Evolutionary conservation across 2,329 filamentous ascomycete species (phyloP), one percentile per base, ranked within the genome.

Genomic region (Aurifilum marmelostoma): DNA sequence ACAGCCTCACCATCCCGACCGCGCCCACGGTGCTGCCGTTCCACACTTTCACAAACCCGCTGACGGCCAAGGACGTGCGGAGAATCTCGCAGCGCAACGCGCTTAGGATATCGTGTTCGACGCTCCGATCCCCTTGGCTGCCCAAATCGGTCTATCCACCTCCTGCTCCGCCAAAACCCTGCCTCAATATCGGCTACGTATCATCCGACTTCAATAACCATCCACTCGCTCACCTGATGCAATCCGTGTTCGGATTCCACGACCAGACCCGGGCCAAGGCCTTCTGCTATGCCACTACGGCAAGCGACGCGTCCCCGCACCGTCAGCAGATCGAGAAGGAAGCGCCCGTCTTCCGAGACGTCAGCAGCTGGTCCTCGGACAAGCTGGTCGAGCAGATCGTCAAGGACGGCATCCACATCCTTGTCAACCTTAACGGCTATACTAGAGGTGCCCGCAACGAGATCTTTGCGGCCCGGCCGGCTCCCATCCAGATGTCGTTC

Each of bases 201-300:
- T 98, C 96, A 3, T 98, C 96, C 0, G 96, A 99, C 80, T 99
- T 99, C 81, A 99, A 99, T 77, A 99, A 99, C 75, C 96, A 99
- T 77, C 96, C 96, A 4, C 83, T 99, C 43, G 96, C 96, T 32
- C 96, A 99, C 81, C 80, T 99, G 85, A 99, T 99, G 96, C 96
- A 99, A 81, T 98, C 96, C 1, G 94, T 98, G 7, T 99, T 99
- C 80, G 96, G 96, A 0, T 85, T 98, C 69, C 96, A 99, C 76
- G 84, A 97, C 74, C 85, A 85, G 0, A 80, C 78, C 32, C 88
- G 90, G 34, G 92, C 93, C 21, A 92, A 91, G 74, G 95, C 96
- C 0, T 94, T 94, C 76, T 99, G 96, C 79, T 99, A 99, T 78
- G 96, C 96, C 16, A 99, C 96, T 1, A 98, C 96, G 0, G 84